A percentile compares a stretch with the other conserved stretches of the same genome.
phyloP scores from a whole-genome alignment of 371 early-diverging fungal species.

The Batkoa obscura region DNA sequence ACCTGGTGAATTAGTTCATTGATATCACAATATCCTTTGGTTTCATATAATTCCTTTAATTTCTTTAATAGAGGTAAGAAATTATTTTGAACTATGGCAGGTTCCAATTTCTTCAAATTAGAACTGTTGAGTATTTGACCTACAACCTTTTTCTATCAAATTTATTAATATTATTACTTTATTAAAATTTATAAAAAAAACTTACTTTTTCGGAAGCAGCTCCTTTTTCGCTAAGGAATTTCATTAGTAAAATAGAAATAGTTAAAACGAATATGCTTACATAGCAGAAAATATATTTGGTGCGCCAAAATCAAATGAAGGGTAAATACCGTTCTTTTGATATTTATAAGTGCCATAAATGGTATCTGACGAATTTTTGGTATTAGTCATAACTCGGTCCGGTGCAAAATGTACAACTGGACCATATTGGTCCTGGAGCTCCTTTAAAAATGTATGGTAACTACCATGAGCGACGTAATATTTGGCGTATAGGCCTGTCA shows the following conservation, averaged over 20 bases:
- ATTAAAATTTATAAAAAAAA: too few species aligned
- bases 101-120: too few species aligned
- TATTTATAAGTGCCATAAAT: not conserved
- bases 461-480: not conserved
- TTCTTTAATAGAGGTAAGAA: too few species aligned
- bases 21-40: not conserved
- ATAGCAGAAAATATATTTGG: not conserved
- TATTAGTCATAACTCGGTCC: not conserved
- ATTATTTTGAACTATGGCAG: too few species aligned
- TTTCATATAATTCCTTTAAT: too few species aligned
- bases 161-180: too few species aligned
- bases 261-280: not conserved
- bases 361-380: not conserved
- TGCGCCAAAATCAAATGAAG: not conserved
- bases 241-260: not conserved
- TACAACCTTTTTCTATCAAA: too few species aligned
- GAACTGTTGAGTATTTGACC: too few species aligned
- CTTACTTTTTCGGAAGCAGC: too few species aligned
- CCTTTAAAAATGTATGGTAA: not conserved
- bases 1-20: conserved; percentile 2
- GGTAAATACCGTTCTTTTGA: not conserved
- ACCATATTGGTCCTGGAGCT: conserved; percentile 1
- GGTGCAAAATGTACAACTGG: not conserved
- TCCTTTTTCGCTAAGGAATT: too few species aligned
- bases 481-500: not conserved